A percentile compares a stretch with the other conserved stretches of the same genome.
Evolutionary conservation across 148 eudicot genomes (phyloP).

Genomic region (Silene latifolia): DNA sequence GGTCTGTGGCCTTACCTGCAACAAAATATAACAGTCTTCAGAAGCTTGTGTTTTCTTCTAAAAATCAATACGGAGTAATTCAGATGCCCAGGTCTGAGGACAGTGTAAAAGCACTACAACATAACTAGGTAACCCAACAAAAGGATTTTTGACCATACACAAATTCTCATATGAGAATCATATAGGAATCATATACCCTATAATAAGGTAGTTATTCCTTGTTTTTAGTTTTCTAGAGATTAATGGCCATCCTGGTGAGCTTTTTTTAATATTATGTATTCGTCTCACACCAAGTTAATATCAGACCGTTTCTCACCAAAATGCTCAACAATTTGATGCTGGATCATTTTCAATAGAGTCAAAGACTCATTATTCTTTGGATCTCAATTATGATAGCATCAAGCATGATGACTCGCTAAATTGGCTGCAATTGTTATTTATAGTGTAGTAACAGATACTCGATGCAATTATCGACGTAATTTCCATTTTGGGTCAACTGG

Average conservation of each 20-base stretch:
- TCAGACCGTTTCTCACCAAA: not conserved
- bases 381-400: not conserved
- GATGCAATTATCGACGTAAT: too few species aligned
- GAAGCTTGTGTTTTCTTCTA: not conserved
- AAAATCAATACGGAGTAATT: not conserved
- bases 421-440: too few species aligned
- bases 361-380: not conserved
- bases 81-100: not conserved
- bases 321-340: not conserved
- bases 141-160: not conserved
- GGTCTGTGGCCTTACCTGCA: constrained; percentile 90
- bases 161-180: not conserved
- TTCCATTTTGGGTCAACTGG: too few species aligned
- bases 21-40: constrained; percentile 8
- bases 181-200: not conserved
- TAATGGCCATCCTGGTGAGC: too few species aligned
- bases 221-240: not conserved
- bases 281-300: too few species aligned
- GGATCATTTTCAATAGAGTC: not conserved
- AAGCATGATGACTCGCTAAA: too few species aligned
- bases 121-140: not conserved
- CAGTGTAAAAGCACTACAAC: not conserved
- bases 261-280: too few species aligned
- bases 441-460: too few species aligned
- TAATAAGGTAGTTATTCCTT: not conserved